Base-by-base conservation (phyloP, 2,329 filamentous ascomycete genomes). In the Fusarium mundagurra region DNA sequence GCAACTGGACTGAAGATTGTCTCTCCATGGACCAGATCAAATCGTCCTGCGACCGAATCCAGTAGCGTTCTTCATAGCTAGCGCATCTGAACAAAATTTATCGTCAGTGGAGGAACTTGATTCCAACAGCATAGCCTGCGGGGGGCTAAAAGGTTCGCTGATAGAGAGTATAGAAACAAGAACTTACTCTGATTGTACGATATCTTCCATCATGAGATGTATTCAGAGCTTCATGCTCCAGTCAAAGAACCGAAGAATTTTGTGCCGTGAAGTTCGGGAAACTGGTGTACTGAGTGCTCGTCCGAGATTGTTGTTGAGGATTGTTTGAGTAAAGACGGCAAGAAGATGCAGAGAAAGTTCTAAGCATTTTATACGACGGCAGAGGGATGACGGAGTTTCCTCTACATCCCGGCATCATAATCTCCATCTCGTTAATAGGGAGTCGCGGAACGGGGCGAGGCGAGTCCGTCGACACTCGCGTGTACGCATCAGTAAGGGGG, bases 401-500 rank as follows among this genome's bases (percentile, higher is more conserved):
- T 18, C 27, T 22, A 27, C 17, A 38, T 24, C 17, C 34, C 16
- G 9, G 22, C 22, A 45, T 45, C 18, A 33, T 24, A 27, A n/a
- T 33, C 41, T 22, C 11, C 20, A 58, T 45, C 16, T 22, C 12
- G 13, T 12, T 4, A 34, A 22, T 43, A 47, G n/a, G 31, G 12
- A 51, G 31, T 13, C 16, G 38, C 12, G 36, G 51, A n/a, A 17
- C 45, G 57, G 45, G 22, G 45, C 45, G 57, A 50, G 38, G 38
- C 38, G 55, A 64, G 57, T 59, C 27, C 29, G 29, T 27, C 22
- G 53, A 34, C 18, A 59, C 39, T 44, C 18, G 27, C 43, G 44
- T 34, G 29, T 14, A 34, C n/a, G 27, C 64, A 57, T 69, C 27
- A n/a, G 48, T 31, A 69, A 45, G 65, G 66, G 66, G 64, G 9